Evolutionary conservation across 2,329 filamentous ascomycete genomes (phyloP), one percentile per base, ranked within the genome.

Genomic region (Coniochaeta prunicola): DNA sequence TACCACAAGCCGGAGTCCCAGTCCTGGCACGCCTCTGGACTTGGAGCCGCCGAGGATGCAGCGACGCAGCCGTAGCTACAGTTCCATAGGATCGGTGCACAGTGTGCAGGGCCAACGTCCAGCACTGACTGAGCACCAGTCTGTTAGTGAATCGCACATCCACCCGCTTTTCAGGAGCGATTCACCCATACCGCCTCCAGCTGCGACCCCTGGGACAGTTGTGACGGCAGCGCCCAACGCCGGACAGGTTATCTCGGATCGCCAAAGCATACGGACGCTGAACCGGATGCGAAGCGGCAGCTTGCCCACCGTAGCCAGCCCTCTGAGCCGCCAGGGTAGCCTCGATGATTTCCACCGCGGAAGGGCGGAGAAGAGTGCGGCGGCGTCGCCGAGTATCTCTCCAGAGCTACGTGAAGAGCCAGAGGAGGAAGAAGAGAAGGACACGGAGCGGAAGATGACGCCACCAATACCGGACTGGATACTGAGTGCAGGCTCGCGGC

Each of bases 151-250:
- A 69, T 78, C 85, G 3, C 84, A 91, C 67, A 91, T 92, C 53
- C 89, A 92, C 69, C 89, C 89, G 9, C 79, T 92, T 3, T 92
- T 92, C 75, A 81, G 89, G 60, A 86, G 86, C 6, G 87, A 90
- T 67, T 89, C 85, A 42, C 87, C 87, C 0, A 80, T 78, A 1
- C 87, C 88, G 8, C 85, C 88, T 1, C 83, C 88, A 0, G 73
- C 83, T 6, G 79, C 81, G 1, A 89, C 87, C 0, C 85, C 87
- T 0, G 87, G 88, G 0, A 92, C 89, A 0, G 79, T 87, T 17
- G 87, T 92, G 55, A 77, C 85, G 12, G 89, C 88, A 0, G 86
- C 88, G 2, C 88, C 88, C 0, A 81, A 86, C 42, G 86, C 85
- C 3, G 88, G 85, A 4, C 82, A 86, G 63, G 74, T 88, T 19